Conservation (phyloP, 73 alveolate species). For the Loxodes magnus region DNA sequence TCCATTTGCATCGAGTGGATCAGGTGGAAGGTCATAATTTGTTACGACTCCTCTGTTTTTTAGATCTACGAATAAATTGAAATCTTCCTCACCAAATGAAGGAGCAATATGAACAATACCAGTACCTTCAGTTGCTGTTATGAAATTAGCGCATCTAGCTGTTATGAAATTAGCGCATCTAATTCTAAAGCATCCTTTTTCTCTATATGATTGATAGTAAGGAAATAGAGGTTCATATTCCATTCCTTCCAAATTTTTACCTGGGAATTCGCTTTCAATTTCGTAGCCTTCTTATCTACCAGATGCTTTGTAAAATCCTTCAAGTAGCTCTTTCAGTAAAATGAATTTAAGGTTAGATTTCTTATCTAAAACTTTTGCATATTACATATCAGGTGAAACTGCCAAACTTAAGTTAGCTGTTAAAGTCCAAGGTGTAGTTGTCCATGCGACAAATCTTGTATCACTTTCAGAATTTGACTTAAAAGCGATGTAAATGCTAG, state of each 20-base stretch:
- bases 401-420: constrained; percentile 95
- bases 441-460: constrained; percentile 95
- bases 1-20: constrained; percentile 97
- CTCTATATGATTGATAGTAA: constrained; percentile 53
- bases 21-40: constrained; percentile 84
- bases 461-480: constrained; percentile 65
- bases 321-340: constrained; percentile 73
- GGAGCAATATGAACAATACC: constrained; percentile 99
- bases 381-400: constrained; percentile 79
- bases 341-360: constrained; percentile 49
- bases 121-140: constrained; percentile 96
- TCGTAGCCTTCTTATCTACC: constrained; percentile 39
- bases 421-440: constrained; percentile 99
- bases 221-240: constrained; percentile 91
- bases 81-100: constrained; percentile 99
- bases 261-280: constrained; percentile 32
- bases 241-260: constrained; percentile 79
- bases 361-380: constrained; percentile 66
- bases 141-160: too few species aligned
- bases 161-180: constrained; percentile 86
- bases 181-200: constrained; percentile 85
- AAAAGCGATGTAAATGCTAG: constrained; percentile 93
- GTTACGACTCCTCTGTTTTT: constrained; percentile 65
- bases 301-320: constrained; percentile 46
- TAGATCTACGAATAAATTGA: constrained; percentile 56